Evolutionary conservation across 139 green algal species (phyloP).

Genomic region (Axilococcus clingmanii): DNA sequence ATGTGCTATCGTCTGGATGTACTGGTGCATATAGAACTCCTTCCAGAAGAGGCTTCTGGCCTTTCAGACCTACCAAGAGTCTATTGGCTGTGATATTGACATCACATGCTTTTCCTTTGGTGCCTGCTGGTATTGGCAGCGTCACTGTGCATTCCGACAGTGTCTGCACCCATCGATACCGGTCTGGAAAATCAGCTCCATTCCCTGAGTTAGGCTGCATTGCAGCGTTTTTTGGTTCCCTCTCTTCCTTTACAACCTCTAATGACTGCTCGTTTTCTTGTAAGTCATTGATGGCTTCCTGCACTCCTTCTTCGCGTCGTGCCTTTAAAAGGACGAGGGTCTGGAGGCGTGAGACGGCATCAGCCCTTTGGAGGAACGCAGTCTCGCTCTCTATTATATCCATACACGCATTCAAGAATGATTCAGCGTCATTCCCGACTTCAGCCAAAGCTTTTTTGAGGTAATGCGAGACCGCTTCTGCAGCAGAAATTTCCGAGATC

Average conservation of each 20-base stretch:
- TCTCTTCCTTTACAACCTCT: slow-evolving; percentile 1
- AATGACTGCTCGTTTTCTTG: too few species aligned
- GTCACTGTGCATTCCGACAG: slow-evolving; percentile 72
- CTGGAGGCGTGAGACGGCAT: too few species aligned
- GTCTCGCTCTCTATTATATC: neutral
- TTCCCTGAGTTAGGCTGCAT: slow-evolving; percentile 81
- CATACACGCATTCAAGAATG: slow-evolving; percentile 11
- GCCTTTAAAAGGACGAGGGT: too few species aligned
- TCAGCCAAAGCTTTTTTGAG: slow-evolving; percentile 12
- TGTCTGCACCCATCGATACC: slow-evolving; percentile 89
- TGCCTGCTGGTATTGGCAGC: slow-evolving; percentile 70
- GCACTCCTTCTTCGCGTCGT: too few species aligned
- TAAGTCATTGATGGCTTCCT: too few species aligned
- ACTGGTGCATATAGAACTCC: slow-evolving; percentile 69
- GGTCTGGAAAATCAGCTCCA: slow-evolving; percentile 64
- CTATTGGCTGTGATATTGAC: slow-evolving; percentile 52
- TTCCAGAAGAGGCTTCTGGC: slow-evolving; percentile 31
- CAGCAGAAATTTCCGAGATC: slow-evolving; percentile 15
- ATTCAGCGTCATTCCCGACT: neutral
- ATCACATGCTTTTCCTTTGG: slow-evolving; percentile 39
- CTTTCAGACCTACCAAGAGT: slow-evolving; percentile 52
- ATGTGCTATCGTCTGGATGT: slow-evolving; percentile 82
- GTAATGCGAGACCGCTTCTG: slow-evolving; percentile 14
- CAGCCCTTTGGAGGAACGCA: slow-evolving; percentile 1
- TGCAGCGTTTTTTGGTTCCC: neutral